Percentiles rank a stretch among this genome's conserved stretches.
These are phyloP conservation scores for Talaromyces sp. DNA, from an alignment of 2,329 filamentous ascomycete species.

Conservation along the genomic window DNA sequence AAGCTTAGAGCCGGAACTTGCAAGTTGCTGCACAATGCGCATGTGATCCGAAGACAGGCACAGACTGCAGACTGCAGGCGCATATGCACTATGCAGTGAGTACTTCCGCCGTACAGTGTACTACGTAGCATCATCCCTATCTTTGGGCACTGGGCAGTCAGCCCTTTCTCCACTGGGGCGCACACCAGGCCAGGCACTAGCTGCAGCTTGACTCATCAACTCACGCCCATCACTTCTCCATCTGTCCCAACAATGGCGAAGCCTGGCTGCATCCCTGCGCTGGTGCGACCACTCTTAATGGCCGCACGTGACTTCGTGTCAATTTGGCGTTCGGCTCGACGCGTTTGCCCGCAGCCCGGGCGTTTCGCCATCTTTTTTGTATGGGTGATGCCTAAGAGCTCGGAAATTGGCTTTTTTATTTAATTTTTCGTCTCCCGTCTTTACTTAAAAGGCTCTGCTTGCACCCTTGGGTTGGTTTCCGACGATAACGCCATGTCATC, in stretches of 20 bases:
- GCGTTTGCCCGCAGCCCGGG: conserved; percentile 18
- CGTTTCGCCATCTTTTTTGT: background rate
- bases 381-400: background rate
- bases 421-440: background rate
- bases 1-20: background rate
- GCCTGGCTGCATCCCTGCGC: background rate
- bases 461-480: background rate
- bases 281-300: conserved; percentile 6
- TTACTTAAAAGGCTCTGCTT: background rate
- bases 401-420: background rate
- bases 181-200: background rate
- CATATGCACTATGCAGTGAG: background rate
- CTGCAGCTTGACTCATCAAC: conserved; percentile 5
- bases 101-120: background rate
- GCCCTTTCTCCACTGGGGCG: background rate
- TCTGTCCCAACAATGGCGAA: background rate
- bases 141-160: background rate
- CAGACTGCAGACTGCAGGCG: background rate
- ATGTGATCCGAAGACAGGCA: background rate
- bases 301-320: conserved; percentile 31
- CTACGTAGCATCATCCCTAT: background rate
- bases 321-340: conserved; percentile 28
- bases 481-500: background rate
- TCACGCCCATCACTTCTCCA: background rate
- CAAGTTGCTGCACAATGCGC: background rate